Evolutionary conservation across 2,329 filamentous ascomycete genomes (phyloP), one percentile per base, ranked within the genome.

Genomic region (Aspergillus brasiliensis): DNA sequence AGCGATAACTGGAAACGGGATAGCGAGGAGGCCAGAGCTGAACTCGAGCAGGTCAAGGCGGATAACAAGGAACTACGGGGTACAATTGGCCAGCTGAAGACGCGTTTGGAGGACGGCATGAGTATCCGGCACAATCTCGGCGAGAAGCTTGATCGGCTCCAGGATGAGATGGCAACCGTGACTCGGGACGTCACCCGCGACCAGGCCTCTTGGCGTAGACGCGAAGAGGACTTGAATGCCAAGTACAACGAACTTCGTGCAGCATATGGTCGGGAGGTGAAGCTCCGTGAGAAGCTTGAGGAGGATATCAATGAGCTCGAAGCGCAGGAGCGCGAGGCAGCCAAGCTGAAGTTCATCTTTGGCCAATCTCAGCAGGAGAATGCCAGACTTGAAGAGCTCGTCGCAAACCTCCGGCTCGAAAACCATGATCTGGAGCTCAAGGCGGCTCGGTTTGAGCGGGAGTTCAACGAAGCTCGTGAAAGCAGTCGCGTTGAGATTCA

Each of bases 51-150:
- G 31, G 81, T 81, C 49, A 83, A 82, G 65, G 75, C 78, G 46
- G 84, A 86, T 64, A 92, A 91, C 67, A 91, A 89, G 74, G 88
- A 89, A 65, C 81, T 97, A 58, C 87, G 88, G 67, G 87, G 86
- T 71, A 87, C 88, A 28, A 86, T 96, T 59, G 86, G 88, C 62
- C 88, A 87, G 21, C 82, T 97, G 57, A 87, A 88, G 62, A 85
- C 85, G 48, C 92, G 96, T 72, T 86, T 95, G 44, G 88, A 95
- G 70, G 93, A 97, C 78, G 94, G 92, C 70, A 88, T 93, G 71
- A 87, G 89, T 64, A 85, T 96, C 60, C 89, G 92, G 59, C 91
- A 97, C 73, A 87, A 84, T 62, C 93, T 96, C 85, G 89, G 92
- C 66, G 82, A 83, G 73, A 96, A 95, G 76, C 90, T 97, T 70